Evolutionary conservation across 805 yeast genomes (phyloP).

Genomic region (Lachancea sp.): DNA sequence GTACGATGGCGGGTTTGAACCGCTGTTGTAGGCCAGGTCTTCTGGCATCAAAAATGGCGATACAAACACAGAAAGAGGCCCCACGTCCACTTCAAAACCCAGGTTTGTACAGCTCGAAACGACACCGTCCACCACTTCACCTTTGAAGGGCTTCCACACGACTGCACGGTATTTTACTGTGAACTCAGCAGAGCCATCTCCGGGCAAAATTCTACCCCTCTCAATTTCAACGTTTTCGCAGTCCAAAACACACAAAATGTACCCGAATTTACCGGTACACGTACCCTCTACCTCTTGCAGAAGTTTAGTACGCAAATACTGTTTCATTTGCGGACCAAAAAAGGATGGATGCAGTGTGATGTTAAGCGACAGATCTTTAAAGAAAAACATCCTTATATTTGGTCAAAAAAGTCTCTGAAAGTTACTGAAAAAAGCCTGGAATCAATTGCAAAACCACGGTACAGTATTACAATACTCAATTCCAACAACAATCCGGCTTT

Average conservation of each 20-base stretch:
- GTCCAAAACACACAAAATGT: constrained; percentile 91
- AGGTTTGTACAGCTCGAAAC: constrained; percentile 89
- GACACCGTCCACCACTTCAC: constrained; percentile 96
- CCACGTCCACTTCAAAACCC: constrained; percentile 98
- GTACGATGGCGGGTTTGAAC: constrained; percentile 97
- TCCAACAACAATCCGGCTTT: too few relatives aligned
- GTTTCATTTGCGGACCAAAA: constrained; percentile 97
- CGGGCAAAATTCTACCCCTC: constrained; percentile 84
- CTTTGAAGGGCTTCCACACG: constrained; percentile 97
- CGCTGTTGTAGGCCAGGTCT: constrained; percentile 88
- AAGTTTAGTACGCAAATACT: constrained; percentile 79
- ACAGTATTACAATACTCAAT: too few relatives aligned
- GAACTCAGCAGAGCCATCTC: constrained; percentile 91
- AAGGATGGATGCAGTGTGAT: constrained; percentile 94
- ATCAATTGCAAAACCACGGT: too few relatives aligned
- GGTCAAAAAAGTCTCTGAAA: background rate
- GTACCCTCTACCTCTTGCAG: constrained; percentile 97
- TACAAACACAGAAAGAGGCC: constrained; percentile 91
- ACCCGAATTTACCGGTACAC: constrained; percentile 97
- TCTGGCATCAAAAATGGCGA: constrained; percentile 92
- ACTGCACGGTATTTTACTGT: constrained; percentile 94
- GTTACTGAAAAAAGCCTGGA: background rate
- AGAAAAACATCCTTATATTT: constrained; percentile 37
- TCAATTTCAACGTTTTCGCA: constrained; percentile 94
- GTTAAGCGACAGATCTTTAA: constrained; percentile 84